Conservation (phyloP, 169 alveolate species). For the Cryptosporidium bovis region DNA sequence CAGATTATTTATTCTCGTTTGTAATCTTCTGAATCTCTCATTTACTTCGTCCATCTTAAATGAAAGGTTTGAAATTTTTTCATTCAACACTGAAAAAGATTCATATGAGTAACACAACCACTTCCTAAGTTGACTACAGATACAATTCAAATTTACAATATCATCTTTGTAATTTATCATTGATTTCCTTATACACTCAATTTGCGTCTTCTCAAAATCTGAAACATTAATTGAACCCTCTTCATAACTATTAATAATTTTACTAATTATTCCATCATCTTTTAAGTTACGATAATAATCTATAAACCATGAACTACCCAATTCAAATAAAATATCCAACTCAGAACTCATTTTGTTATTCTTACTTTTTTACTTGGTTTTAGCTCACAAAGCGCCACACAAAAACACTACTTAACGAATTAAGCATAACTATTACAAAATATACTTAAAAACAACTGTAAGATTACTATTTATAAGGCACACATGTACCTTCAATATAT, state of each 20-base stretch:
- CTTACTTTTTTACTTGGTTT: not conserved
- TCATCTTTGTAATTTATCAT: not conserved
- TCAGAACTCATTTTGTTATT: not conserved
- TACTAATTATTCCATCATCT: not conserved
- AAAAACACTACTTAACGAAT: too few relatives aligned
- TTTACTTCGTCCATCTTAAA: conserved; percentile 35
- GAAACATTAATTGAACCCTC: not conserved
- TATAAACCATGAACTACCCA: conserved; percentile 27
- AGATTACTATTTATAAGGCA: too few relatives aligned
- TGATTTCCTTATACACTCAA: not conserved
- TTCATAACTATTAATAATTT: not conserved
- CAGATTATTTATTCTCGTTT: not conserved
- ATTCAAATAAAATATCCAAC: conserved; percentile 6
- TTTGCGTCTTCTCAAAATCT: not conserved
- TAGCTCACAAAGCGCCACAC: too few relatives aligned
- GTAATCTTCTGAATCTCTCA: conserved; percentile 4
- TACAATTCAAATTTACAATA: conserved; percentile 1
- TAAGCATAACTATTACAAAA: too few relatives aligned
- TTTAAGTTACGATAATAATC: not conserved
- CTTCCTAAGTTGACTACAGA: not conserved
- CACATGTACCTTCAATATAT: too few relatives aligned
- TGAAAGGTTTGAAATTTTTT: conserved; percentile 1
- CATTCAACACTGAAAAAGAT: conserved; percentile 1
- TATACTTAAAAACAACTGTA: too few relatives aligned
- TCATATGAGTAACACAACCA: not conserved